A percentile compares a stretch with the other conserved stretches of the same genome.
These are phyloP conservation scores for Mycena haematopus DNA, from an alignment of 768 basidiomycete species.

Conservation along the genomic window DNA sequence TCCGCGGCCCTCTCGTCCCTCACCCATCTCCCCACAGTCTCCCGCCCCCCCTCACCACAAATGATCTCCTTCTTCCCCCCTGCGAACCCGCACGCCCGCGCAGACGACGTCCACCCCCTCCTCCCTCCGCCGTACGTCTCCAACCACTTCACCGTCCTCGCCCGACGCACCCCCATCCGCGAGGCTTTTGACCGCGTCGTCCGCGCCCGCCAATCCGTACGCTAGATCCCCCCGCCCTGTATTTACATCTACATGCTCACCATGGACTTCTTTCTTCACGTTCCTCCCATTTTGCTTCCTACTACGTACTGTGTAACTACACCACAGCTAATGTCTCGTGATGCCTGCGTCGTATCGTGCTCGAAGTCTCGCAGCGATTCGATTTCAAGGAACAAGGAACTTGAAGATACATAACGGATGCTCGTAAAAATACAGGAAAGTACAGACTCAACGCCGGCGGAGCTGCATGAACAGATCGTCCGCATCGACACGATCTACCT, in stretches of 20 bases:
- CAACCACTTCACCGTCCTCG: slow-evolving; percentile 73
- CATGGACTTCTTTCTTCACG: not conserved
- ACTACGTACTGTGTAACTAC: not conserved
- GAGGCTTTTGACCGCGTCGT: slow-evolving; percentile 75
- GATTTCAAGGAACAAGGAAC: not conserved
- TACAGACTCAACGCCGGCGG: not conserved
- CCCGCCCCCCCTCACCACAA: slow-evolving; percentile 54
- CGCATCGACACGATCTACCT: slow-evolving; percentile 5
- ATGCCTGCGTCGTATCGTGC: too few relatives aligned
- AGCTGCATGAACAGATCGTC: slow-evolving; percentile 27
- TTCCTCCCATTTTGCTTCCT: not conserved
- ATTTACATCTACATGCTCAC: not conserved
- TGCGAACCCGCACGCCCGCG: slow-evolving; percentile 57
- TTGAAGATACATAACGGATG: not conserved
- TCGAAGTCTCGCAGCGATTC: too few relatives aligned
- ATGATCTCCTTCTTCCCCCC: slow-evolving; percentile 70
- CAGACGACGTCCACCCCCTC: slow-evolving; percentile 71
- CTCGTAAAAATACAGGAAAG: not conserved
- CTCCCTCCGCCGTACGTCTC: slow-evolving; percentile 75
- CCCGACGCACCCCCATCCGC: slow-evolving; percentile 67
- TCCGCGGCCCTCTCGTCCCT: slow-evolving; percentile 65
- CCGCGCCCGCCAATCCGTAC: slow-evolving; percentile 53
- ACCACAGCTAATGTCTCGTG: not conserved
- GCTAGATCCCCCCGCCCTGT: slow-evolving; percentile 28
- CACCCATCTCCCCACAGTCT: slow-evolving; percentile 56